Conservation (phyloP, 1,284 basidiomycete genomes). For the Ganoderma resinaceum region DNA sequence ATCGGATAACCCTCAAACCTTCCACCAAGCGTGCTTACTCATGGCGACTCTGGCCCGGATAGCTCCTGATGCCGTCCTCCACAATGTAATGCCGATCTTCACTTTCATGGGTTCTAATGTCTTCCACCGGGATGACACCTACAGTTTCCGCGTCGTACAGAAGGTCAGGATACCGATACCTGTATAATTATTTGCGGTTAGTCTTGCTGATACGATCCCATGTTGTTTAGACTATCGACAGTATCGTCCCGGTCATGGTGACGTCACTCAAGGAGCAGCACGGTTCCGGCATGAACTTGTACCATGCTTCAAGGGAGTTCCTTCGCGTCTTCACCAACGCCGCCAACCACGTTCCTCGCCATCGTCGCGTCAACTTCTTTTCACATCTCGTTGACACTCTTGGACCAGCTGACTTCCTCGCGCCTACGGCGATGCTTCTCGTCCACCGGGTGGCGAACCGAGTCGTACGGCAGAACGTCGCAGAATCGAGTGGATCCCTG, state of each 20-base stretch:
- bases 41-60: slow-evolving; percentile 87
- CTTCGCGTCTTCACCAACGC: slow-evolving; percentile 91
- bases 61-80: slow-evolving; percentile 90
- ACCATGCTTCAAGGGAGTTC: slow-evolving; percentile 74
- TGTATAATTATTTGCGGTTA: background rate
- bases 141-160: slow-evolving; percentile 95
- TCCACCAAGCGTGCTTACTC: slow-evolving; percentile 92
- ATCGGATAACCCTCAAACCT: slow-evolving; percentile 92
- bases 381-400: slow-evolving; percentile 89
- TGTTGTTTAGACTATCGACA: slow-evolving; percentile 79
- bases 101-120: slow-evolving; percentile 99
- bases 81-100: slow-evolving; percentile 98
- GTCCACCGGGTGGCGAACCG: slow-evolving; percentile 82
- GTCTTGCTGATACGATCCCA: background rate
- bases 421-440: slow-evolving; percentile 87
- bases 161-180: slow-evolving; percentile 56
- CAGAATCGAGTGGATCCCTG: slow-evolving; percentile 68
- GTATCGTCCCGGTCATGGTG: slow-evolving; percentile 93
- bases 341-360: slow-evolving; percentile 85
- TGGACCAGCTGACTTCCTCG: slow-evolving; percentile 83
- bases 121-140: slow-evolving; percentile 95
- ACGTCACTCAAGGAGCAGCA: slow-evolving; percentile 71
- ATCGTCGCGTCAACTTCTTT: slow-evolving; percentile 90
- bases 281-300: slow-evolving; percentile 62
- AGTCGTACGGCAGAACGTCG: slow-evolving; percentile 67